Evolutionary conservation across 2,329 filamentous ascomycete genomes (phyloP), one percentile per base, ranked within the genome.

Genomic region (Dactylellina parvicollis): DNA sequence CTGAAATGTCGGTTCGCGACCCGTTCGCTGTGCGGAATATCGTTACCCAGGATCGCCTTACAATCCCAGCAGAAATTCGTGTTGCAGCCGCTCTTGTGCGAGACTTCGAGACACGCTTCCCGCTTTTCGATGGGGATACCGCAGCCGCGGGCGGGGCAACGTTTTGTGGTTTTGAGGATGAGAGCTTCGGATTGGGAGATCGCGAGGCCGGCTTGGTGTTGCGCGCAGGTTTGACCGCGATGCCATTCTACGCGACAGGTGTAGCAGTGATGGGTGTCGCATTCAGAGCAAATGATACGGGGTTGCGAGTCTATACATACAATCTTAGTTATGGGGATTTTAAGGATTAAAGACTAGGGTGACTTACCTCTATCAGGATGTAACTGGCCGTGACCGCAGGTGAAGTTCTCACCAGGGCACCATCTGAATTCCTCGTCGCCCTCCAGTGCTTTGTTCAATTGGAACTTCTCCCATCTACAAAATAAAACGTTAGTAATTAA

Each of bases 41-140:
- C 67, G 20, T 59, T 57, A 10, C 59, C 52, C 10, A 72, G 28
- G 52, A 72, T 72, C 16, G 67, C 67, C 16, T 72, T 72, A 46
- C 67, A 72, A 42, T 72, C 67, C 67, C 67, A 72, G 52, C 67
- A 72, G 36, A 72, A 72, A 52, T 72, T 72, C 36, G 67, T 72
- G 34, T 64, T 64, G n/a, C 67, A 72, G n/a, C 67, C 67, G 24
- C 67, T 38, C 44, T 57, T 59, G 36, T 72, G 67, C 8, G 59
- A 65, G 2, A 72, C 67, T 40, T 72, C 67, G 10, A 72, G 46
- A 40, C 67, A 72, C 36, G 59, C 59, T 49, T 72, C 59, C 28
- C 54, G 59, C 38, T 72, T 72, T 36, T 72, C 67, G 20, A 72
- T 72, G 16, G 67, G 67, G 2, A 65, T 28, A 28, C 67, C 67